phyloP scores from a whole-genome alignment of 2,329 filamentous ascomycete species.

The Pseudodiploospora longispora region DNA sequence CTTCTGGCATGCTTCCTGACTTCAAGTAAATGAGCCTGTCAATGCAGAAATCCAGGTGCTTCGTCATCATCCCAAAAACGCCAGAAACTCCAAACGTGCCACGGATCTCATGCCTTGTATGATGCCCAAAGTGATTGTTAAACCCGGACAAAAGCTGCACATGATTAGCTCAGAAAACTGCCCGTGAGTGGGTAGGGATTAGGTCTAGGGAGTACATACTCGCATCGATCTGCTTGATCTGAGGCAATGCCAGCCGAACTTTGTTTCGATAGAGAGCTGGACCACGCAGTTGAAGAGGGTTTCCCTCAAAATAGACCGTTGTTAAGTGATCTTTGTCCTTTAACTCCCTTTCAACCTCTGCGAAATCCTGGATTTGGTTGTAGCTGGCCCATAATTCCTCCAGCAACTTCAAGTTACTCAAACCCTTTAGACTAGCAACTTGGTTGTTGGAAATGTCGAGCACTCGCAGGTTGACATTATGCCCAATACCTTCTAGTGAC shows the following conservation, averaged over 20 bases:
- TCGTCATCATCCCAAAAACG: too few relatives aligned
- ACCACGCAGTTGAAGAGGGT: conserved; percentile 71
- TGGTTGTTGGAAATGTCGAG: conserved; percentile 88
- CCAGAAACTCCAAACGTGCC: too few relatives aligned
- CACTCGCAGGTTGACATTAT: conserved; percentile 59
- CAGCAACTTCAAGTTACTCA: conserved; percentile 60
- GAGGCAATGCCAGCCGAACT: conserved; percentile 76
- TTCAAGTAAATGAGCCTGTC: too few relatives aligned
- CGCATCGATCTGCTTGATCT: conserved; percentile 90
- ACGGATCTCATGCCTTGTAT: too few relatives aligned
- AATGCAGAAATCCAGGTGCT: too few relatives aligned
- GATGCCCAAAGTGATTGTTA: too few relatives aligned
- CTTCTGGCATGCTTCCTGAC: too few relatives aligned
- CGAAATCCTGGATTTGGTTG: conserved; percentile 72
- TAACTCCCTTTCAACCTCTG: conserved; percentile 72
- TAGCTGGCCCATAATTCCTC: conserved; percentile 95
- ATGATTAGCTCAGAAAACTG: too few relatives aligned
- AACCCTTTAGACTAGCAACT: conserved; percentile 64
- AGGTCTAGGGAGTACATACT: conserved; percentile 55
- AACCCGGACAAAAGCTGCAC: too few relatives aligned
- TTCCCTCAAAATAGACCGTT: conserved; percentile 95
- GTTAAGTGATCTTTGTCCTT: conserved; percentile 69
- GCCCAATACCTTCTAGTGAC: conserved; percentile 63
- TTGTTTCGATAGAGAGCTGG: conserved; percentile 94
- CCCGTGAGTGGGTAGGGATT: too few relatives aligned